These are phyloP conservation scores for Oenanthe sinensis DNA, from an alignment of 129 eudicot species.

Conservation along the genomic window DNA sequence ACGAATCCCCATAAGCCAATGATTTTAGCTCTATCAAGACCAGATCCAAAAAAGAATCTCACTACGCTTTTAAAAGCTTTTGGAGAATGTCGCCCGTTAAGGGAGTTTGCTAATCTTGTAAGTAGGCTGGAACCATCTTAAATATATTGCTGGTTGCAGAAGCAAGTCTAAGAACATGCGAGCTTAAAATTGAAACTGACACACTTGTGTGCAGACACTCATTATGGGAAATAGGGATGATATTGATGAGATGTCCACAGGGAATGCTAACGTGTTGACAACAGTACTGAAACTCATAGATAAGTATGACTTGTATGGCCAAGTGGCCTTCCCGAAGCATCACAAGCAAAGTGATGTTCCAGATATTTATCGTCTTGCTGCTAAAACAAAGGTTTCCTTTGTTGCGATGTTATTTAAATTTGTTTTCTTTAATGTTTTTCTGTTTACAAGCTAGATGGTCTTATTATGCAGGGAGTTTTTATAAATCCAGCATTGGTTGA, in stretches of 20 bases:
- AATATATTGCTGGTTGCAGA: not conserved
- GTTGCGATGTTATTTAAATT: not conserved
- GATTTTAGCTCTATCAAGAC: slow-evolving; percentile 88
- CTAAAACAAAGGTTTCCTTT: slow-evolving; percentile 59
- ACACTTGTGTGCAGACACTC: slow-evolving; percentile 46
- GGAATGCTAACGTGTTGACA: slow-evolving; percentile 65
- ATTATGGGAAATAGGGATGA: slow-evolving; percentile 96
- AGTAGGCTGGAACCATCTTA: slow-evolving; percentile 15
- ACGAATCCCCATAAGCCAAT: slow-evolving; percentile 96
- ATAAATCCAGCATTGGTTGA: slow-evolving; percentile 90
- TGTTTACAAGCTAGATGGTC: slow-evolving; percentile 4
- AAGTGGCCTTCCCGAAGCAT: slow-evolving; percentile 93
- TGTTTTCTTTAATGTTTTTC: slow-evolving; percentile 12
- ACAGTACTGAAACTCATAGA: slow-evolving; percentile 78
- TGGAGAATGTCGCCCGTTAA: slow-evolving; percentile 84
- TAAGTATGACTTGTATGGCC: slow-evolving; percentile 80
- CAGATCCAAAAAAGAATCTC: slow-evolving; percentile 84
- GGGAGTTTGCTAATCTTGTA: slow-evolving; percentile 94
- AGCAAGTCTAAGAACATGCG: not conserved
- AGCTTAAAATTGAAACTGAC: not conserved
- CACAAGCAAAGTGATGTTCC: slow-evolving; percentile 92
- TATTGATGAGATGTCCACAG: slow-evolving; percentile 75
- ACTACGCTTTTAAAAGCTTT: slow-evolving; percentile 87
- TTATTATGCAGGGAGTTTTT: slow-evolving; percentile 66
- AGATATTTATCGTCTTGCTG: slow-evolving; percentile 81